phyloP scores from a whole-genome alignment of 2,329 filamentous ascomycete genomes.

The Xylaria sp. region DNA sequence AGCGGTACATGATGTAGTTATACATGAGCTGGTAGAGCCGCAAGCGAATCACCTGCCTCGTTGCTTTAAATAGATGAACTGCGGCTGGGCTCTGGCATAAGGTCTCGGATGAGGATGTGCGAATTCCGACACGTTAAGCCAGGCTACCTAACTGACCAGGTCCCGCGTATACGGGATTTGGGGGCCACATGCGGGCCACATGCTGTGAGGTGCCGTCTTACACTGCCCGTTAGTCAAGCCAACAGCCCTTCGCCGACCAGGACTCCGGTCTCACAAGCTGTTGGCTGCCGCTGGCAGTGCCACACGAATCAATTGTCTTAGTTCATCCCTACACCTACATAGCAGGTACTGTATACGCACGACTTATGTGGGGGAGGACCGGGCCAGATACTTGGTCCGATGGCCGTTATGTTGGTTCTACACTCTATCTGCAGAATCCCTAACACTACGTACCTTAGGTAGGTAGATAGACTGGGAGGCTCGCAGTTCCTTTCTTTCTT shows the following conservation, averaged over 20 bases:
- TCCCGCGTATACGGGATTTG: background rate
- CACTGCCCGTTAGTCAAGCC: background rate
- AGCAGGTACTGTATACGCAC: background rate
- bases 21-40: conserved; percentile 23
- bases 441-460: background rate
- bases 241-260: background rate
- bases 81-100: conserved; percentile 12
- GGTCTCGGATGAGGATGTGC: background rate
- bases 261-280: conserved; percentile 6
- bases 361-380: background rate
- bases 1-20: conserved; percentile 8
- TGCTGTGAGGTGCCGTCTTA: conserved; percentile 4
- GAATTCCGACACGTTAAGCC: background rate
- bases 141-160: too few species aligned
- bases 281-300: conserved; percentile 3
- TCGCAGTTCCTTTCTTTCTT: background rate
- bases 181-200: background rate
- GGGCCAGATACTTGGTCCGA: background rate
- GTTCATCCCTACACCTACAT: background rate
- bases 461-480: background rate
- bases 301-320: conserved; percentile 4
- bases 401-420: background rate
- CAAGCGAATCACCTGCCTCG: conserved; percentile 28
- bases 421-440: background rate
- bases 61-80: conserved; percentile 31